Evolutionary conservation across 2,329 filamentous ascomycete genomes (phyloP), one percentile per base, ranked within the genome.

Genomic region (Metarhizium album): DNA sequence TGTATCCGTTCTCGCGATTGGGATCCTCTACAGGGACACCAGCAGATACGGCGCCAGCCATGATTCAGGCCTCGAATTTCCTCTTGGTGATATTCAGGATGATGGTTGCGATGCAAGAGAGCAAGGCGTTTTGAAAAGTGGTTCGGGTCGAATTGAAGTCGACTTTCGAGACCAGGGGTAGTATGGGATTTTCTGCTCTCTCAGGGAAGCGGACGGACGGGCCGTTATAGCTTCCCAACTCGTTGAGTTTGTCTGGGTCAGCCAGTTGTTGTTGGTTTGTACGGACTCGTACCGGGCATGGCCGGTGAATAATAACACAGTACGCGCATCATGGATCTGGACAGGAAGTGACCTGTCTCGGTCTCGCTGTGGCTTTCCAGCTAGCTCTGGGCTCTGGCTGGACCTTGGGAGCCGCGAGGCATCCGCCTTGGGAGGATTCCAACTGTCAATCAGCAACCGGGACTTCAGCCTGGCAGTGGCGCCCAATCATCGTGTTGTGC

Each of bases 1-100:
- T 57, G 49, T 60, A 57, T 13, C 53, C 54, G 23, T 51, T 38
- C 47, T 53, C 50, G 4, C 46, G 48, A 14, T 47, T 47, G 4
- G 22, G 18, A 38, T 53, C 51, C 20, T 42, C 51, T 5, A 9
- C 20, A 29, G 51, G 11, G 47, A 24, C 24, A 7, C 31, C 24
- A 3, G 42, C 29, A 16, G 50, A 22, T 6, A 24, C 4, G 3
- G 23, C 33, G 2, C 45, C 31, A 4, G 40, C 24, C 40, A 47
- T 52, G 46, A 6, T 42, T 45, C 11, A n/a, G 24, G n/a, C 27
- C 33, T 42, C 37, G 20, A 7, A 24, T 16, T 4, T n/a, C 37
- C 37, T 40, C 16, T 40, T 5, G 18, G 20, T 16, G 16, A 40
- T 5, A 18, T 18, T 40, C 16, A 4, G 16, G 37, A 40, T 16